Conservation (phyloP, 179 eudicot genomes). For the Silene coronaria region DNA sequence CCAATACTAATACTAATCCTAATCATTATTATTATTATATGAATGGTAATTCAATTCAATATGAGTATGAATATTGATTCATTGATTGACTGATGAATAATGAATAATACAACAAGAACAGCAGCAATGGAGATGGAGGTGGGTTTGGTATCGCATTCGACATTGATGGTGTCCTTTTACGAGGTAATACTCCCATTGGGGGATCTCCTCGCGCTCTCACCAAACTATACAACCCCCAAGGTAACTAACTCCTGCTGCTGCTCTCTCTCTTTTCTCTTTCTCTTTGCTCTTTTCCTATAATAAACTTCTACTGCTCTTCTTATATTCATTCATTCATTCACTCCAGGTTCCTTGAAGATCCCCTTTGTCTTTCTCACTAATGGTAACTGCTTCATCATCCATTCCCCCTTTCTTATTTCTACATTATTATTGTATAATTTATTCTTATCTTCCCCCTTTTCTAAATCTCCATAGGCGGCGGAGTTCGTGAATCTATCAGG, state of each 20-base stretch:
- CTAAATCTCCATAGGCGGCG: conserved; percentile 53
- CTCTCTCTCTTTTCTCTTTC: conserved; percentile 1
- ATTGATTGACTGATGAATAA: too few species aligned
- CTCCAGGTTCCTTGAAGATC: conserved; percentile 64
- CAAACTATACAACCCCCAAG: conserved; percentile 30
- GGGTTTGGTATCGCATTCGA: conserved; percentile 63
- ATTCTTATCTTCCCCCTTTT: too few species aligned
- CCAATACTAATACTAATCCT: too few species aligned
- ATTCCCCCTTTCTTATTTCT: neutral
- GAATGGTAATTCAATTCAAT: too few species aligned
- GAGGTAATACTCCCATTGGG: conserved; percentile 53
- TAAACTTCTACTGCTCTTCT: too few species aligned
- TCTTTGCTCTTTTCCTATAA: too few species aligned
- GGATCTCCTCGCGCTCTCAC: conserved; percentile 50
- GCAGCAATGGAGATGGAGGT: conserved; percentile 11
- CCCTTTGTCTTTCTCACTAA: conserved; percentile 83
- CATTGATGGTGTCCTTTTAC: conserved; percentile 66
- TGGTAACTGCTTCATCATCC: conserved; percentile 34
- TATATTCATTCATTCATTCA: neutral
- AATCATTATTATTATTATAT: too few species aligned
- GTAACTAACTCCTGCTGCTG: conserved; percentile 15
- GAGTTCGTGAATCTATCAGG: conserved; percentile 79
- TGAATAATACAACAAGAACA: too few species aligned
- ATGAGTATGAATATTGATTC: too few species aligned
- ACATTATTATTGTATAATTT: too few species aligned